phyloP scores from a whole-genome alignment of 805 yeast genomes.

The Kluyveromyces siamensis region DNA sequence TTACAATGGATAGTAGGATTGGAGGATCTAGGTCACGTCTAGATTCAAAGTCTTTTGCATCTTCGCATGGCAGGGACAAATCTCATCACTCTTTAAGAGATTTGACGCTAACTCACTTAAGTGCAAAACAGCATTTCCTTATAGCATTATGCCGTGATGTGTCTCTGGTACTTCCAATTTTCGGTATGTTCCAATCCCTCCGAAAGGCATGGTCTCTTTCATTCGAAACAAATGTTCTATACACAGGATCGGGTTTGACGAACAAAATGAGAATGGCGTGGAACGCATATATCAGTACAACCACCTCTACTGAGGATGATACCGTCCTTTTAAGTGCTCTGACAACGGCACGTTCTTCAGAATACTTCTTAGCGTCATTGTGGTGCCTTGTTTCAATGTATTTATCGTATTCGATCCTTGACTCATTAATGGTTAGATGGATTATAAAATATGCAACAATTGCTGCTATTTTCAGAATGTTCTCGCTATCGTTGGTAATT shows the following conservation, averaged over 20 bases:
- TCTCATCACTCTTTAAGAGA: slow-evolving; percentile 1
- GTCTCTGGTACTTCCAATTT: slow-evolving; percentile 58
- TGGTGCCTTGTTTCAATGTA: slow-evolving; percentile 91
- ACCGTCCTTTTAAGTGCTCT: slow-evolving; percentile 21
- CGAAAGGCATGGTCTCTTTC: slow-evolving; percentile 20
- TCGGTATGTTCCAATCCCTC: slow-evolving; percentile 42
- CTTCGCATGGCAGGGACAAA: neutral
- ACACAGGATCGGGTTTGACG: slow-evolving; percentile 8
- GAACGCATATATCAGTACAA: slow-evolving; percentile 18
- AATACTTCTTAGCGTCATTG: slow-evolving; percentile 71
- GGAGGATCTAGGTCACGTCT: neutral
- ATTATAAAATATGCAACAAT: slow-evolving; percentile 80
- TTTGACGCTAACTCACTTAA: slow-evolving; percentile 60
- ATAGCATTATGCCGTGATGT: slow-evolving; percentile 73
- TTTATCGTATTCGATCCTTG: slow-evolving; percentile 72
- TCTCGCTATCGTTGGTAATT: slow-evolving; percentile 70
- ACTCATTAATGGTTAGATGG: slow-evolving; percentile 89
- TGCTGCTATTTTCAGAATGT: slow-evolving; percentile 81
- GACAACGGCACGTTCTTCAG: slow-evolving; percentile 63
- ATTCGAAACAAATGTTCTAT: slow-evolving; percentile 13
- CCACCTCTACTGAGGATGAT: slow-evolving; percentile 16
- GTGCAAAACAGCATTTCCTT: slow-evolving; percentile 66
- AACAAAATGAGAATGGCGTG: slow-evolving; percentile 14
- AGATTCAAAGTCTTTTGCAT: neutral
- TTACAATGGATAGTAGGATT: neutral